Conservation (phyloP, 257 asterid species). For the Salvia rosmarinus region DNA sequence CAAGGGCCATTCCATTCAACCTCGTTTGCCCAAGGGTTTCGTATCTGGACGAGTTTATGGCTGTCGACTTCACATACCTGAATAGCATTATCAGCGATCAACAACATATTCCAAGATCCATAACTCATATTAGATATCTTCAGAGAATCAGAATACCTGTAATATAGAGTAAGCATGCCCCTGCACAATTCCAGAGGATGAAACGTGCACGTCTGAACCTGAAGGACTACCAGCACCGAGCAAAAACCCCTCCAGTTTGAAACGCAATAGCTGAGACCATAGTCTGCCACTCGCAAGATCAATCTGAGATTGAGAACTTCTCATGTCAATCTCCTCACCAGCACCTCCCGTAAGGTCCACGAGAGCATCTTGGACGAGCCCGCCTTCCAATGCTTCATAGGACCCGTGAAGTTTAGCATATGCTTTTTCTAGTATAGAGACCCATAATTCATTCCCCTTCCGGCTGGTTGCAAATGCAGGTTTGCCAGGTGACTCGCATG, state of each 20-base stretch:
- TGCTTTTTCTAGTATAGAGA: conserved; percentile 89
- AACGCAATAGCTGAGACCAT: conserved; percentile 94
- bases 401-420: conserved; percentile 99
- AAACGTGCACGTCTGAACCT: conserved; percentile 95
- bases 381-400: conserved; percentile 98
- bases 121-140: background rate
- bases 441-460: conserved; percentile 93
- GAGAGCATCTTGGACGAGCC: conserved; percentile 99
- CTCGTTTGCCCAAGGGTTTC: conserved; percentile 99
- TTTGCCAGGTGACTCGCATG: conserved; percentile 96
- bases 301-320: conserved; percentile 92
- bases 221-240: conserved; percentile 99
- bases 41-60: conserved; percentile 93
- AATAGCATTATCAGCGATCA: conserved; percentile 6
- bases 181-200: conserved; percentile 98
- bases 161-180: conserved; percentile 98
- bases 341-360: conserved; percentile 99
- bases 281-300: conserved; percentile 99
- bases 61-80: conserved; percentile 91
- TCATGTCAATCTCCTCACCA: conserved; percentile 99
- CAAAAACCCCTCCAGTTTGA: conserved; percentile 91
- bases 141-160: conserved; percentile 53
- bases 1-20: conserved; percentile 99
- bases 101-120: background rate
- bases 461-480: conserved; percentile 99